Evolutionary conservation across 2,329 filamentous ascomycete genomes (phyloP), one percentile per base, ranked within the genome.

Genomic region (Bisporella sp.): DNA sequence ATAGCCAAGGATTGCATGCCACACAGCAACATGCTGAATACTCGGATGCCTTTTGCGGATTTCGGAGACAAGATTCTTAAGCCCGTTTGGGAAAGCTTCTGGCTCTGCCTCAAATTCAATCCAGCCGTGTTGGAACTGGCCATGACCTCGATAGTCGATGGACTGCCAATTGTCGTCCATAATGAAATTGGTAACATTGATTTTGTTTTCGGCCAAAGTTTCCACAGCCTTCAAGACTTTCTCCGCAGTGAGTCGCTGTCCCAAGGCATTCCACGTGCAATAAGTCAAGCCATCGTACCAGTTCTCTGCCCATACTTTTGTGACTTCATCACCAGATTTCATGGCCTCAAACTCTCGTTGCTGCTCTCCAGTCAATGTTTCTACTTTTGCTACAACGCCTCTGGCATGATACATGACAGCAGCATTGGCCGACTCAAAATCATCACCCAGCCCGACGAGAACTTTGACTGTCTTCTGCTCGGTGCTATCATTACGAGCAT

Each of bases 91-190:
- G 53, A 99, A 99, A 0, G 82, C 81, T 30, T 78, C 73, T 8
- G 81, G 76, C 51, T 95, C 87, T 0, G 92, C 93, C 64, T 97
- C 91, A 56, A 99, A 97, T 6, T 85, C 79, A 7, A 80, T 79
- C 89, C 87, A 95, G 30, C 83, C 78, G 50, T 78, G 69, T 46
- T 79, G 75, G 54, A 77, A 81, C 55, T 80, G 76, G 13, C 73
- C 71, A 4, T 73, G 62, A 0, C 74, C 74, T 29, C 64, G 59
- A 31, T 74, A 69, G 56, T 79, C 81, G 44, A 95, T 76, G 6
- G 85, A 81, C 67, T 96, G 91, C 93, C 93, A 99, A 60, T 95
- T 95, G 64, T 99, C 93, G 60, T 99, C 93, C 55, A 99, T 95
- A 54, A 97, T 96, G 2, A 99, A 74, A 61, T 84, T 95, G 0